phyloP scores from a whole-genome alignment of 2,329 filamentous ascomycete species.

The Xylaria sp. region DNA sequence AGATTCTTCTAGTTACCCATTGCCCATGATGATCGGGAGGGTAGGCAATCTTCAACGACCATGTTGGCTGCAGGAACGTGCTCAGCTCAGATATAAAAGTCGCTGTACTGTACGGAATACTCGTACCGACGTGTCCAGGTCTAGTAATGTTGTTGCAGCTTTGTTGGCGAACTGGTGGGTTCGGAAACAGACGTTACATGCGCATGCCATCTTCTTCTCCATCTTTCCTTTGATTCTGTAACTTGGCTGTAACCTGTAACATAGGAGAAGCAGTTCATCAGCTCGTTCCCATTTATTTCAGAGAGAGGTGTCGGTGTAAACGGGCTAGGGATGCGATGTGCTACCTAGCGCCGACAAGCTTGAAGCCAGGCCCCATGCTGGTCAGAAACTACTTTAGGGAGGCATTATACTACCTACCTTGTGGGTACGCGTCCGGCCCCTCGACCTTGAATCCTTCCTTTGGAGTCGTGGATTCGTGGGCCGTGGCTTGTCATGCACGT shows the following conservation, averaged over 20 bases:
- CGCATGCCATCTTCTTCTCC: no score
- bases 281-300: no score
- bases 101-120: neutral
- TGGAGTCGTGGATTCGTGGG: neutral
- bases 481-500: constrained; percentile 14
- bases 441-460: neutral
- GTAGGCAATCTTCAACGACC: neutral
- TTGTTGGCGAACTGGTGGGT: neutral
- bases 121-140: neutral
- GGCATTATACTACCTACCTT: neutral
- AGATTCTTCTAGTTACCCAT: neutral
- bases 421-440: neutral
- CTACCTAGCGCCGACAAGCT: no score
- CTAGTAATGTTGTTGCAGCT: neutral
- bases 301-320: no score
- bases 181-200: neutral
- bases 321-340: no score
- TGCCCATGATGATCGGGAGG: neutral
- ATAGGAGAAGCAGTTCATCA: no score
- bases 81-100: neutral
- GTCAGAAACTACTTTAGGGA: no score
- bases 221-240: no score
- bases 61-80: neutral
- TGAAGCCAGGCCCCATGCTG: no score
- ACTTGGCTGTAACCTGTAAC: no score